Evolutionary conservation across 2,329 filamentous ascomycete genomes (phyloP).

Genomic region (Pseudopyrenochaeta lycopersici): DNA sequence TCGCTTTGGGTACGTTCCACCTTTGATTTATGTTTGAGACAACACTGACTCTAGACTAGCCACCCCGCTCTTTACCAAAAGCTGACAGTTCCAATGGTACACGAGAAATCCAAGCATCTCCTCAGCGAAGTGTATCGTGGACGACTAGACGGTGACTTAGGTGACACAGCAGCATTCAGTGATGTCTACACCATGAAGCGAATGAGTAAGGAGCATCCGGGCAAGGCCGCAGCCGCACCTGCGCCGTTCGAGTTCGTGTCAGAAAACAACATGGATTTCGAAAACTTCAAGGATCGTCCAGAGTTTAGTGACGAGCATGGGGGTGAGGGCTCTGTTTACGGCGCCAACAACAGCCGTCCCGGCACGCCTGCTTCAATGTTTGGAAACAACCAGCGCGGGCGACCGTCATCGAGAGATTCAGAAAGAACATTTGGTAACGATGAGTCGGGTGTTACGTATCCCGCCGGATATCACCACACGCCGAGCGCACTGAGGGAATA

Average conservation of each 20-base stretch:
- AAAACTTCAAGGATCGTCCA: conserved; percentile 87
- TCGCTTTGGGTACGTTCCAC: conserved; percentile 67
- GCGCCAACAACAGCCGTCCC: conserved; percentile 67
- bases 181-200: conserved; percentile 81
- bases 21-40: background rate
- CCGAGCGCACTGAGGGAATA: conserved; percentile 53
- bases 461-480: conserved; percentile 58
- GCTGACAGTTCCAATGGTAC: conserved; percentile 93
- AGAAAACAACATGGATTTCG: conserved; percentile 86
- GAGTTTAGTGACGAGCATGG: conserved; percentile 90
- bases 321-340: conserved; percentile 69
- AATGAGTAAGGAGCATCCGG: conserved; percentile 72
- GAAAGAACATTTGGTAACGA: conserved; percentile 37
- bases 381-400: conserved; percentile 30
- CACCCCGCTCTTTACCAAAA: conserved; percentile 91
- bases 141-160: conserved; percentile 70
- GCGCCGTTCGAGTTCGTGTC: conserved; percentile 87
- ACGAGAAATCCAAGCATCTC: conserved; percentile 86
- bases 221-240: conserved; percentile 54
- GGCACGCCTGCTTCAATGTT: conserved; percentile 64
- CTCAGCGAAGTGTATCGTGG: conserved; percentile 88
- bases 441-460: conserved; percentile 53
- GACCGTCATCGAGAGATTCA: conserved; percentile 36
- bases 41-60: conserved; percentile 42
- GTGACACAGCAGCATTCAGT: conserved; percentile 75